Base-by-base conservation (phyloP, 1,284 basidiomycete genomes). In the Waitea zeae region DNA sequence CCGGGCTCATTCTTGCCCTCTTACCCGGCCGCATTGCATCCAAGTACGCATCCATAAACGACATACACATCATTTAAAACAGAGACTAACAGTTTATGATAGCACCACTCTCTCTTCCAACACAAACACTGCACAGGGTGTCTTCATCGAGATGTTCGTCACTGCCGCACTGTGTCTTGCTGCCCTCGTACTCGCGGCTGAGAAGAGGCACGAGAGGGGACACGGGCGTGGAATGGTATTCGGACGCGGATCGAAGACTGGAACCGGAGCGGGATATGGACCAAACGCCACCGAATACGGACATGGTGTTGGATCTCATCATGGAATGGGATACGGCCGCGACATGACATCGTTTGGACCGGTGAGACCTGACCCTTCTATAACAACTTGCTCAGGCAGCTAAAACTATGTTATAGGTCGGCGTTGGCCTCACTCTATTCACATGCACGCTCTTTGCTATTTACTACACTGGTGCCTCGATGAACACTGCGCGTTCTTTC, bases 401-500 rank as follows among this genome's bases (percentile, higher is more conserved):
- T 17, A n/a, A 5, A 12, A 15, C 19, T 11, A 11, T 35, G 7
- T n/a, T 7, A 28, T 36, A 64, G 62, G 49, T 79, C 38, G 69
- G 70, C 3, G 71, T 77, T 36, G 73, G 72, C 11, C 54, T 70
- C 36, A 71, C 65, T 4, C 49, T 76, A 13, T 70, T 71, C 44
- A 60, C 63, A 7, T 58, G 67, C 38, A 68, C 72, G 40, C 49
- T 77, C 53, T 34, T 29, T 34, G 59, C 58, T 3, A 54, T 61
- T 5, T 57, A 51, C 35, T 68, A 62, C 41, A 67, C 63, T 1
- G 62, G 65, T 5, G 63, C 61, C 14, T 54, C 57, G n/a, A 61
- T 64, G 59, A 78, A 77, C 46, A 69, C 70, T 5, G 75, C 75
- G 12, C 61, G 75, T 44, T 57, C 71, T 0, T 77, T 77, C 47